Percentiles rank a stretch among this genome's conserved stretches.
These are phyloP conservation scores for Aspergillus neotritici DNA, from an alignment of 2,329 filamentous ascomycete genomes.

Conservation along the genomic window DNA sequence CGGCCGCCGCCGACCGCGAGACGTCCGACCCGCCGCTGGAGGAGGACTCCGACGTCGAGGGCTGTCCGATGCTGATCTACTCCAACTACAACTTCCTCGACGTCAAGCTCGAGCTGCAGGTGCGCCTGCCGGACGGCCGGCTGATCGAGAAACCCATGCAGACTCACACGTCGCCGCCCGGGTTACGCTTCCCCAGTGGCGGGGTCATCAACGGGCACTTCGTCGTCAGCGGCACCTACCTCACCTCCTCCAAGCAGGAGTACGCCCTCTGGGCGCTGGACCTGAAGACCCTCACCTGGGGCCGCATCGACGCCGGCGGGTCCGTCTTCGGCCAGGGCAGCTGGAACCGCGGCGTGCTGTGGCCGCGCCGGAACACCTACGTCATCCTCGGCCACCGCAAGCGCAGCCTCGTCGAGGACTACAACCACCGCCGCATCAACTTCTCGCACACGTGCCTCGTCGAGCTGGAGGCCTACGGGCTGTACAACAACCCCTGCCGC, in stretches of 20 bases:
- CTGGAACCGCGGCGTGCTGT: conserved; percentile 93
- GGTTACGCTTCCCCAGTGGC: conserved; percentile 90
- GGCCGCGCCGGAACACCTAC: conserved; percentile 90
- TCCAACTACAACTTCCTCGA: conserved; percentile 99
- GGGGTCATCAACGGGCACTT: conserved; percentile 95
- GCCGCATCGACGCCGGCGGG: conserved; percentile 87
- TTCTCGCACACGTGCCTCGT: conserved; percentile 97
- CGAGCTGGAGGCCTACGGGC: conserved; percentile 91
- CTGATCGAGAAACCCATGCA: conserved; percentile 81
- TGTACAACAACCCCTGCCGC: conserved; percentile 91
- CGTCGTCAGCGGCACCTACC: conserved; percentile 92
- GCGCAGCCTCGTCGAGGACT: conserved; percentile 90
- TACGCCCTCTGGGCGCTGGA: conserved; percentile 96
- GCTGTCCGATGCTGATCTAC: conserved; percentile 82
- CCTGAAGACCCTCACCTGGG: conserved; percentile 82
- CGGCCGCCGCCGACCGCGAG: conserved; percentile 35
- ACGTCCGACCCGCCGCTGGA: conserved; percentile 25
- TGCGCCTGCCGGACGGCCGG: conserved; percentile 75
- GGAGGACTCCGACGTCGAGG: conserved; percentile 30
- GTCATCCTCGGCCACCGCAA: conserved; percentile 93
- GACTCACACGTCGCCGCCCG: conserved; percentile 78
- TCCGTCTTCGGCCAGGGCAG: conserved; percentile 94
- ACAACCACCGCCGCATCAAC: conserved; percentile 96
- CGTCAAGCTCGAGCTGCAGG: conserved; percentile 89
- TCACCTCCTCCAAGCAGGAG: conserved; percentile 96